Conservation (phyloP, 345 rosid genomes). For the Salix koriyanagi region DNA sequence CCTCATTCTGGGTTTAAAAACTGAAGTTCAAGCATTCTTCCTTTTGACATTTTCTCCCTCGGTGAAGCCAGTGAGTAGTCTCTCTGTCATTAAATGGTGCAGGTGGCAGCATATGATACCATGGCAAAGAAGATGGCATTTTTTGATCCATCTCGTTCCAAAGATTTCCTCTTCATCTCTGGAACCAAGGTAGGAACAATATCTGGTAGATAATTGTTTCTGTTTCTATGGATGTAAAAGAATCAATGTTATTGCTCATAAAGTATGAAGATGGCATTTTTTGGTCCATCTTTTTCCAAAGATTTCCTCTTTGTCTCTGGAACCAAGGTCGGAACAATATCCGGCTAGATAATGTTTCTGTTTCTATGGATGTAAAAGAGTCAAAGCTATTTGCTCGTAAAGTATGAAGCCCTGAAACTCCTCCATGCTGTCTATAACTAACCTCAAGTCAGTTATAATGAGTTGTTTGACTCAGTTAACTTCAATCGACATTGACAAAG, state of each 20-base stretch:
- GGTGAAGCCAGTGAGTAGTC: background rate
- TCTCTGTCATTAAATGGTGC: background rate
- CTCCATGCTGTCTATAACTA: background rate
- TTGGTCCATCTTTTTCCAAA: no score
- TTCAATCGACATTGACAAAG: background rate
- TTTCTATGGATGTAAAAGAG: background rate
- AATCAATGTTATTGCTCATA: background rate
- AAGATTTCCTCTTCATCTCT: constrained; percentile 93
- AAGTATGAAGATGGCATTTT: background rate
- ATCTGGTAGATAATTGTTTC: background rate
- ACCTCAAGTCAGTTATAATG: background rate
- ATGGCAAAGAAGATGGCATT: constrained; percentile 87
- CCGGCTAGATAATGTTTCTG: background rate
- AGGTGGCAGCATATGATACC: constrained; percentile 96
- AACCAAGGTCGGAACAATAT: no score
- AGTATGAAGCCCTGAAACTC: background rate
- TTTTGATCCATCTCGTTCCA: constrained; percentile 79
- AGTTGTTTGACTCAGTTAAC: background rate
- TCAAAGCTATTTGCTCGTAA: background rate
- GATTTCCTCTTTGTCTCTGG: no score
- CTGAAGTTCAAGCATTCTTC: background rate
- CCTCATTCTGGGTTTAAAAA: background rate
- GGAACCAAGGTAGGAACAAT: constrained; percentile 72
- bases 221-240: background rate
- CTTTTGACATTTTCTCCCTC: background rate